Evolutionary conservation across 306 rosid species (phyloP).

Genomic region (Begonia fuchsioides): DNA sequence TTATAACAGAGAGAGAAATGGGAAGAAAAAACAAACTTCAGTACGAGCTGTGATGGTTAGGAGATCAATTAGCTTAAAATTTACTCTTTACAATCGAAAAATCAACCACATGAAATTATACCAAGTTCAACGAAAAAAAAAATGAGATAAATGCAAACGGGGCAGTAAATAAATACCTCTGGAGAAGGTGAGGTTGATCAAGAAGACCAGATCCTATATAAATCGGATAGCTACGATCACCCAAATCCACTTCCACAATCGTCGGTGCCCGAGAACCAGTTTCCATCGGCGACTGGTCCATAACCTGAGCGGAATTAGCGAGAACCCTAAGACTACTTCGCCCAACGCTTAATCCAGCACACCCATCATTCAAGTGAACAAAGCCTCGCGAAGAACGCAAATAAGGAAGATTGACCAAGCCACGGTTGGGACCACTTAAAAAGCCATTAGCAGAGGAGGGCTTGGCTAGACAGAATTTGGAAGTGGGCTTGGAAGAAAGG

Average conservation of each 20-base stretch:
- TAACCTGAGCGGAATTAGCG: slow-evolving; percentile 44
- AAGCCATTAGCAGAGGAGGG: slow-evolving; percentile 11
- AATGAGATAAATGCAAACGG: background rate
- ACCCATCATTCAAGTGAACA: slow-evolving; percentile 8
- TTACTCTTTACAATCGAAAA: too few relatives aligned
- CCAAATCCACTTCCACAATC: slow-evolving; percentile 69
- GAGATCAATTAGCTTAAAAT: too few relatives aligned
- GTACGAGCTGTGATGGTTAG: too few relatives aligned
- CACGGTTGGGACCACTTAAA: slow-evolving; percentile 18
- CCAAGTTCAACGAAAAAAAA: background rate
- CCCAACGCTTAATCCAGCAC: slow-evolving; percentile 11
- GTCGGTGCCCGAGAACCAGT: slow-evolving; percentile 20
- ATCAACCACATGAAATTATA: background rate
- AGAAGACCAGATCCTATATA: slow-evolving; percentile 82
- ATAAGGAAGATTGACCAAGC: slow-evolving; percentile 15
- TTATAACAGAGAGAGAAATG: too few relatives aligned
- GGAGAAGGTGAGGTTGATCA: slow-evolving; percentile 53
- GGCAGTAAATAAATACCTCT: slow-evolving; percentile 28
- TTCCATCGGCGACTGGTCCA: slow-evolving; percentile 40
- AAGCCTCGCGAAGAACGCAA: slow-evolving; percentile 7
- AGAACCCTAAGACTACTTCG: slow-evolving; percentile 18
- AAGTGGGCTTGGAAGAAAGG: slow-evolving; percentile 23
- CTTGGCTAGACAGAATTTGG: slow-evolving; percentile 11
- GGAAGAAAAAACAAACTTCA: too few relatives aligned
- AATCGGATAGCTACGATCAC: slow-evolving; percentile 86